These are phyloP conservation scores for Coniochaeta sp. DNA, from an alignment of 2,329 filamentous ascomycete genomes.

Conservation along the genomic window DNA sequence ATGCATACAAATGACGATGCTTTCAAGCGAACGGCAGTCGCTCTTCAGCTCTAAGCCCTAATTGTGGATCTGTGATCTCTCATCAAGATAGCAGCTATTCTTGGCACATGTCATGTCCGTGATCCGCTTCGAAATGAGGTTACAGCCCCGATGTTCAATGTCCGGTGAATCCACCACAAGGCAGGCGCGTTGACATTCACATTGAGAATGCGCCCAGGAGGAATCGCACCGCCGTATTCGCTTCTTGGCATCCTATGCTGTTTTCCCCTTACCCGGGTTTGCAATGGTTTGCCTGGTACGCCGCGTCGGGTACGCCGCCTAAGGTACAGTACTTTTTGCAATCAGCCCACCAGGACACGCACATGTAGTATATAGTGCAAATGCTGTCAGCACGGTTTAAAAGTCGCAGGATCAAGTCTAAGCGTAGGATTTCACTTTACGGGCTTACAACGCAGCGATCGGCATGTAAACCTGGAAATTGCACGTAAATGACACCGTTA, in stretches of 20 bases:
- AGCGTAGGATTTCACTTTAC: neutral
- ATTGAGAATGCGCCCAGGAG: no score
- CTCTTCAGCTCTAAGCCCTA: neutral
- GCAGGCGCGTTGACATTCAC: no score
- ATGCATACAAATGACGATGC: neutral
- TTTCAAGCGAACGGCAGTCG: neutral
- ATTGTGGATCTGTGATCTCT: neutral
- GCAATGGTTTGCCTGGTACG: neutral
- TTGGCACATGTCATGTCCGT: neutral
- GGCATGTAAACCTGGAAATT: neutral
- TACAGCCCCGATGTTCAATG: no score
- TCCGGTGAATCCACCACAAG: no score
- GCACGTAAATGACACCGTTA: neutral
- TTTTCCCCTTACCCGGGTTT: no score
- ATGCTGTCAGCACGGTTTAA: neutral
- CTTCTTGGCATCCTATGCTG: no score
- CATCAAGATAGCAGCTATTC: no score
- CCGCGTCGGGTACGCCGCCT: no score
- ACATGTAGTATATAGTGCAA: no score
- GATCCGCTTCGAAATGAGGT: no score
- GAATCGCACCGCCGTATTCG: no score
- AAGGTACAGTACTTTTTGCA: neutral
- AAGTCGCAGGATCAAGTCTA: neutral
- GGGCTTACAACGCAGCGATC: neutral
- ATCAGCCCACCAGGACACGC: neutral